phyloP scores from a whole-genome alignment of 441 rosid species.

The Adansonia gregorii region DNA sequence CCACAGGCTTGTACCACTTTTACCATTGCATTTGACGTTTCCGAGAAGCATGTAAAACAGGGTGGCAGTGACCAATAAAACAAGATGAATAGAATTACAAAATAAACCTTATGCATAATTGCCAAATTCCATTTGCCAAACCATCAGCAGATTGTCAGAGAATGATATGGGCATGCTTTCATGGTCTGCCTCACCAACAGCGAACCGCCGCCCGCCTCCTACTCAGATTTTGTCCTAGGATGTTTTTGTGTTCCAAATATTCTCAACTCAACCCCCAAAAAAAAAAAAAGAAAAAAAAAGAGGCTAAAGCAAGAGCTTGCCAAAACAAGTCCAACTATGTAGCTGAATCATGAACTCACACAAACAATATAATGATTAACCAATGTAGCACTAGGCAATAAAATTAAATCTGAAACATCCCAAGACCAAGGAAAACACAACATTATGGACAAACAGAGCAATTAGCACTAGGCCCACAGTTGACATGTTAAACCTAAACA shows the following conservation, averaged over 20 bases:
- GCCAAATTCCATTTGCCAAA: neutral
- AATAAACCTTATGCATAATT: too few relatives aligned
- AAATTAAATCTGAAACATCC: conserved; percentile 28
- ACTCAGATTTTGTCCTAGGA: neutral
- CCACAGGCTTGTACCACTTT: neutral
- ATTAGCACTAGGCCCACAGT: conserved; percentile 45
- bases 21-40: neutral
- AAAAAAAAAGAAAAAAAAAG: neutral
- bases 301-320: neutral
- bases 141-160: neutral
- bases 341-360: neutral
- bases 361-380: neutral
- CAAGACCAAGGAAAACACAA: conserved; percentile 32
- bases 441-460: conserved; percentile 47
- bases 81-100: neutral
- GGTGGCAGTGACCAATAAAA: neutral
- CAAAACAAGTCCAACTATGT: neutral
- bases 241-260: neutral
- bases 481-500: conserved; percentile 43
- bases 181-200: neutral
- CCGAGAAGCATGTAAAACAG: neutral
- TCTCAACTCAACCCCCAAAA: neutral
- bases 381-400: conserved; percentile 16
- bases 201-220: neutral
- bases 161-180: neutral